Evolutionary conservation across 768 basidiomycete species (phyloP).

Genomic region (Termitomyces titanicus): DNA sequence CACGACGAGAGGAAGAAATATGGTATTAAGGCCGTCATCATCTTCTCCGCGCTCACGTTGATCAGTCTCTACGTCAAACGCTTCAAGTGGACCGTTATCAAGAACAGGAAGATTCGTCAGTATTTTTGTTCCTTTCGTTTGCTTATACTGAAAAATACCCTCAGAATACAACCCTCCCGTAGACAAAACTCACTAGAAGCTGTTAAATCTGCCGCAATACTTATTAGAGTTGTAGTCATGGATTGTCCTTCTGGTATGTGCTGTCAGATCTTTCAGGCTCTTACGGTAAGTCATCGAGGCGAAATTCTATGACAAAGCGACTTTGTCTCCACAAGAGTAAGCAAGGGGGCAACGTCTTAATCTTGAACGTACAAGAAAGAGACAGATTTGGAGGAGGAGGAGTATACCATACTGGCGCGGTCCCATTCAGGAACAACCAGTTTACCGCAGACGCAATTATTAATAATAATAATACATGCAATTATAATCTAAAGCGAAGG

Average conservation of each 20-base stretch:
- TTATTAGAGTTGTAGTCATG: slow-evolving; percentile 4
- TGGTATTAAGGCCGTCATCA: slow-evolving; percentile 92
- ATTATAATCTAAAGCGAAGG: no score
- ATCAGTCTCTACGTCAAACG: slow-evolving; percentile 88
- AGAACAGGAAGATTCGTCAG: slow-evolving; percentile 90
- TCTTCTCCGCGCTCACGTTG: slow-evolving; percentile 82
- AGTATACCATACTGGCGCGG: no score
- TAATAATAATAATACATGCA: no score
- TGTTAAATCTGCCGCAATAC: slow-evolving; percentile 6
- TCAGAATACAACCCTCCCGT: slow-evolving; percentile 58
- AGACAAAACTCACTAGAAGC: slow-evolving; percentile 52
- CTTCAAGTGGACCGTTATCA: slow-evolving; percentile 91
- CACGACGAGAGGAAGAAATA: slow-evolving; percentile 97
- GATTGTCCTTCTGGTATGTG: neutral
- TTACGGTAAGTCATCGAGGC: neutral
- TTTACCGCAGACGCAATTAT: no score
- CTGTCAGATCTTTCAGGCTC: neutral
- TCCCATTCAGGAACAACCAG: no score
- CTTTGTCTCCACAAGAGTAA: neutral
- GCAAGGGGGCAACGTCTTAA: no score
- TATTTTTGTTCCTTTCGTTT: slow-evolving; percentile 13
- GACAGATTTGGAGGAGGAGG: no score
- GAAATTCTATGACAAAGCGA: neutral
- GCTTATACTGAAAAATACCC: slow-evolving; percentile 1
- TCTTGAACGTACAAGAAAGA: no score